A percentile compares a stretch with the other conserved stretches of the same genome.
Conservation (phyloP, 176 grass and related monocot species). For the Oryza meyeriana region DNA sequence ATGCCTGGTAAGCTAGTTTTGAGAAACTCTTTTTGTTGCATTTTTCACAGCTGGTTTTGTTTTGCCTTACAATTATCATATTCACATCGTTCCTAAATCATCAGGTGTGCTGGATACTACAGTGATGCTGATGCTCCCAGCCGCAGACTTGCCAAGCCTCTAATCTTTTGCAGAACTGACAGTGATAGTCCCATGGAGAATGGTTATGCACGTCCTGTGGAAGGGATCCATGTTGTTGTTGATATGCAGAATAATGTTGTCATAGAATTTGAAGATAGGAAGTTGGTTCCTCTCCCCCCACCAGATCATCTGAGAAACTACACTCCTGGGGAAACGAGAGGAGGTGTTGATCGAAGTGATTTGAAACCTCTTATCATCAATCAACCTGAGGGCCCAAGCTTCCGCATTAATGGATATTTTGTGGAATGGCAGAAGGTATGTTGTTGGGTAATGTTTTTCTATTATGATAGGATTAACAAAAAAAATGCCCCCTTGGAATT, state of each 20-base stretch:
- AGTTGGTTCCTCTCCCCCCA: constrained; percentile 84
- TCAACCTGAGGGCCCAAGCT: constrained; percentile 97
- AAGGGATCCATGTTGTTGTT: constrained; percentile 87
- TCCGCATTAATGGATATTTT: constrained; percentile 93
- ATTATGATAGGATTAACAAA: background rate
- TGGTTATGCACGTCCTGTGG: constrained; percentile 97
- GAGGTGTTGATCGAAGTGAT: constrained; percentile 96
- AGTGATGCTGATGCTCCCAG: constrained; percentile 83
- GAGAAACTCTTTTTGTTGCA: background rate
- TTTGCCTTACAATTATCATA: background rate
- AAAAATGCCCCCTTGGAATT: background rate
- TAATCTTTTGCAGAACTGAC: constrained; percentile 99
- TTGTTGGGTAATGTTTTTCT: background rate
- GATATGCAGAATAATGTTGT: constrained; percentile 93
- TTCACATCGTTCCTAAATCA: background rate
- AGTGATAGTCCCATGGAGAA: constrained; percentile 99
- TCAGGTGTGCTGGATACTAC: constrained; percentile 92
- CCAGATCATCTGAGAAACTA: constrained; percentile 97
- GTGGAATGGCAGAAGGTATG: constrained; percentile 99
- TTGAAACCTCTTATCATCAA: constrained; percentile 85
- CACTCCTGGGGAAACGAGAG: constrained; percentile 93
- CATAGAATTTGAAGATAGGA: constrained; percentile 97
- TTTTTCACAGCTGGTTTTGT: background rate
- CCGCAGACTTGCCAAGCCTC: constrained; percentile 83
- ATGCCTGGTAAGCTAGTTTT: constrained; percentile 73